Evolutionary conservation across 768 basidiomycete genomes (phyloP).

Genomic region (Psilocybe subaeruginosa): DNA sequence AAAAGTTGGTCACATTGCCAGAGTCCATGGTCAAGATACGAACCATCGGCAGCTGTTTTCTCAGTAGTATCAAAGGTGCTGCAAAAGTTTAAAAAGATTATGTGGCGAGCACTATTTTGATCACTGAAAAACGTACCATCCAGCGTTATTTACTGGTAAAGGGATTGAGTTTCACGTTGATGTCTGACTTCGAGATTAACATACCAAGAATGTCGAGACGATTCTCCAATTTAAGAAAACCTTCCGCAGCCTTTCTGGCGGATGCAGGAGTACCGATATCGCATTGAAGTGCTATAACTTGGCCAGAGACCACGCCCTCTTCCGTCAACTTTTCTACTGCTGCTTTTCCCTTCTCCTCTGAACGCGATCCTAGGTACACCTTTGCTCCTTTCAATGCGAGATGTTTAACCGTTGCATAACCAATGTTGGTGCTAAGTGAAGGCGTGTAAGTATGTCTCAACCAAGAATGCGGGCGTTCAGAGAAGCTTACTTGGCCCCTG

Average conservation of each 20-base stretch:
- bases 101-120: not conserved
- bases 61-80: not conserved
- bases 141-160: slow-evolving; percentile 16
- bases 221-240: slow-evolving; percentile 43
- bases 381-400: slow-evolving; percentile 28
- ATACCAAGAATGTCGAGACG: slow-evolving; percentile 29
- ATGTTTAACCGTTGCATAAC: slow-evolving; percentile 35
- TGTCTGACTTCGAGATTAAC: not conserved
- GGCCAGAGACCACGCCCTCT: slow-evolving; percentile 31
- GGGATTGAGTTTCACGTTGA: not conserved
- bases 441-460: not conserved
- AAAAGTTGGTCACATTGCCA: not conserved
- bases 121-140: not conserved
- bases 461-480: not conserved
- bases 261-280: slow-evolving; percentile 39
- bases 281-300: slow-evolving; percentile 45
- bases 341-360: slow-evolving; percentile 22
- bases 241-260: slow-evolving; percentile 39
- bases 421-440: slow-evolving; percentile 30
- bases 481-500: slow-evolving; percentile 50
- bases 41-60: slow-evolving; percentile 1
- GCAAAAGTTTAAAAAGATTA: not conserved
- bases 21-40: not conserved
- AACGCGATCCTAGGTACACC: slow-evolving; percentile 28
- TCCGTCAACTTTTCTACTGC: slow-evolving; percentile 26